phyloP scores from a whole-genome alignment of 2,329 filamentous ascomycete genomes.

The Fonsecaea monophora region DNA sequence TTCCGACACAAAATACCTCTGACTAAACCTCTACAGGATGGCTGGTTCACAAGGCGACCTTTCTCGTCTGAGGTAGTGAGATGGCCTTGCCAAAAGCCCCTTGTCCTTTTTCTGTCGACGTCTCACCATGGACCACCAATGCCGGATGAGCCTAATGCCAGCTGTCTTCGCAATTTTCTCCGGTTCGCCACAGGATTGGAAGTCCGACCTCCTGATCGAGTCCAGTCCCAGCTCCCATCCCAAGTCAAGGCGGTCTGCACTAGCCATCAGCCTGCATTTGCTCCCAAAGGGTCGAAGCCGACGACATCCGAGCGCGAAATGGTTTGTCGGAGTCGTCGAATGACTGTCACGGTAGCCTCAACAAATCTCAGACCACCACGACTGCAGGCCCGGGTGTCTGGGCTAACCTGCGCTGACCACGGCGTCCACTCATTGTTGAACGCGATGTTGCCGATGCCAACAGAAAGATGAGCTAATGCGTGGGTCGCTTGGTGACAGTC shows the following conservation, averaged over 20 bases:
- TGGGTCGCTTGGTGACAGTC: conserved; percentile 16
- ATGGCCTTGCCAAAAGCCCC: neutral
- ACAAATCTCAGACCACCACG: conserved; percentile 31
- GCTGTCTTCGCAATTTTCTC: conserved; percentile 19
- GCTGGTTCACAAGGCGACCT: neutral
- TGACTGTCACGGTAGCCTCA: conserved; percentile 5
- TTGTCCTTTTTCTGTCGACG: conserved; percentile 1
- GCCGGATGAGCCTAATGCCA: conserved; percentile 11
- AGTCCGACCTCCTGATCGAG: conserved; percentile 12
- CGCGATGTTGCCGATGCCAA: conserved; percentile 18
- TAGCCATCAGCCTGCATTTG: conserved; percentile 12
- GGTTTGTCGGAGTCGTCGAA: conserved; percentile 4
- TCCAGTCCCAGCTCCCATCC: conserved; percentile 5
- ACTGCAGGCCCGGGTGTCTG: conserved; percentile 6
- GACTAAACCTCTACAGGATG: conserved; percentile 19
- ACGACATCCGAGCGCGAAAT: conserved; percentile 17
- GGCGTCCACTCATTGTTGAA: conserved; percentile 3
- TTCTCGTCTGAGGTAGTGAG: conserved; percentile 17
- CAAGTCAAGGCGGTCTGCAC: conserved; percentile 7
- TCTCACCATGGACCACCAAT: conserved; percentile 16
- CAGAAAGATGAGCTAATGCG: conserved; percentile 13
- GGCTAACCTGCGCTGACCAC: neutral
- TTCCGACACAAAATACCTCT: conserved; percentile 19
- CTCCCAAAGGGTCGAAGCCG: conserved; percentile 10
- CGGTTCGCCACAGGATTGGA: conserved; percentile 16